A percentile compares a stretch with the other conserved stretches of the same genome.
phyloP scores from a whole-genome alignment of 1,139 yeast species.

The Yamadazyma blattariae region DNA sequence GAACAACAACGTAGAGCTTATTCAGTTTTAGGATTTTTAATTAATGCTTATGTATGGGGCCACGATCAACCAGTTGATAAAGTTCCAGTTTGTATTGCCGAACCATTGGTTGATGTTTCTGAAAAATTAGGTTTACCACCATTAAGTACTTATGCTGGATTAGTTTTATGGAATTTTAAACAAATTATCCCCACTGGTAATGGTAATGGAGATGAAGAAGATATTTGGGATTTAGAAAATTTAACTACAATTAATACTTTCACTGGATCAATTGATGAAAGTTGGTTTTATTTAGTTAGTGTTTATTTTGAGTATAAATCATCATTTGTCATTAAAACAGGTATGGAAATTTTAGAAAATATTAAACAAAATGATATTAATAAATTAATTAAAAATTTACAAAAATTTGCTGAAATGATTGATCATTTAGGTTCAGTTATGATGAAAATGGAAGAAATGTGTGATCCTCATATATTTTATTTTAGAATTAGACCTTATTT shows the following conservation, averaged over 20 bases:
- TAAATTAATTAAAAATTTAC: conserved; percentile 46
- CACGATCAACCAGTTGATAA: conserved; percentile 63
- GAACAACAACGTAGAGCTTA: conserved; percentile 76
- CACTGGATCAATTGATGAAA: conserved; percentile 88
- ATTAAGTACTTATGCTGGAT: conserved; percentile 80
- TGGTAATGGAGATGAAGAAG: too few species aligned
- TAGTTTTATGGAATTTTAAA: conserved; percentile 85
- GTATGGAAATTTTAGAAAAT: conserved; percentile 38
- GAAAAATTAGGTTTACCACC: conserved; percentile 75
- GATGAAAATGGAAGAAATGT: conserved; percentile 87
- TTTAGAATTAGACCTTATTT: conserved; percentile 82
- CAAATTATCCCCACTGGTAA: conserved; percentile 55
- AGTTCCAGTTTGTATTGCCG: conserved; percentile 66
- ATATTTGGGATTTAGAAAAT: conserved; percentile 55
- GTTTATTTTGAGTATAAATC: conserved; percentile 85
- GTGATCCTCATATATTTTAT: conserved; percentile 91
- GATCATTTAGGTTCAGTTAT: conserved; percentile 74
- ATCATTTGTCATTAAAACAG: conserved; percentile 63
- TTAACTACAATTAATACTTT: conserved; percentile 80
- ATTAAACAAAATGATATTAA: conserved; percentile 30
- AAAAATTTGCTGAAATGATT: conserved; percentile 69
- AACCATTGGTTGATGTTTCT: conserved; percentile 63
- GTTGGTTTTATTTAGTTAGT: conserved; percentile 90
- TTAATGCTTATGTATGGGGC: conserved; percentile 91
- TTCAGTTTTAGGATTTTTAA: conserved; percentile 69